Evolutionary conservation across 768 basidiomycete species (phyloP).

Genomic region (Podaxis sp.): DNA sequence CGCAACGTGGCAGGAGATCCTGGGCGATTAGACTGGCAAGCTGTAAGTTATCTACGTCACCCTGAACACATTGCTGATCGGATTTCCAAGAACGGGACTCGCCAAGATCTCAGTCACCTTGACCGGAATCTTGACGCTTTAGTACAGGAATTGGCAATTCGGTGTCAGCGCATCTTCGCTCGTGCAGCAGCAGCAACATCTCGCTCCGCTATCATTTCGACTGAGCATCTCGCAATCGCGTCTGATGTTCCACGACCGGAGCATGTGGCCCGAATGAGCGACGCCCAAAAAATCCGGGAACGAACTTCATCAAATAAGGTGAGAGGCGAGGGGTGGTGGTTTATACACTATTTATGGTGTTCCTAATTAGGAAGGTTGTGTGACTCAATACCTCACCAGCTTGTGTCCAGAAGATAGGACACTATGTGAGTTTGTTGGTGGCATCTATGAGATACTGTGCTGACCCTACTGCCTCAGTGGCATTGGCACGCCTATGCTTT

Average conservation of each 20-base stretch:
- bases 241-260: neutral
- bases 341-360: neutral
- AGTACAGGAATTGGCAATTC: conserved; percentile 53
- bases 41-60: conserved; percentile 37
- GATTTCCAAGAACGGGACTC: conserved; percentile 34
- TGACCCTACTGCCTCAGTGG: conserved; percentile 37
- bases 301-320: conserved; percentile 55
- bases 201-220: conserved; percentile 45
- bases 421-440: conserved; percentile 18
- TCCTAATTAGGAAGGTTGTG: conserved; percentile 33
- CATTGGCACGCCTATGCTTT: conserved; percentile 50
- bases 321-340: conserved; percentile 17
- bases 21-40: conserved; percentile 44
- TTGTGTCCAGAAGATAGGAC: conserved; percentile 31
- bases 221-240: conserved; percentile 4
- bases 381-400: conserved; percentile 51
- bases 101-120: conserved; percentile 49
- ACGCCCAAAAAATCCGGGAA: conserved; percentile 35
- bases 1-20: conserved; percentile 43
- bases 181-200: conserved; percentile 59
- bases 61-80: conserved; percentile 24
- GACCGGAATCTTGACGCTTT: conserved; percentile 69
- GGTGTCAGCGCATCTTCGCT: conserved; percentile 59
- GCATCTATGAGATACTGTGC: neutral
- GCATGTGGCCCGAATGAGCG: neutral